These are phyloP conservation scores for Penicillium sp. DNA, from an alignment of 2,329 filamentous ascomycete species.

Conservation along the genomic window DNA sequence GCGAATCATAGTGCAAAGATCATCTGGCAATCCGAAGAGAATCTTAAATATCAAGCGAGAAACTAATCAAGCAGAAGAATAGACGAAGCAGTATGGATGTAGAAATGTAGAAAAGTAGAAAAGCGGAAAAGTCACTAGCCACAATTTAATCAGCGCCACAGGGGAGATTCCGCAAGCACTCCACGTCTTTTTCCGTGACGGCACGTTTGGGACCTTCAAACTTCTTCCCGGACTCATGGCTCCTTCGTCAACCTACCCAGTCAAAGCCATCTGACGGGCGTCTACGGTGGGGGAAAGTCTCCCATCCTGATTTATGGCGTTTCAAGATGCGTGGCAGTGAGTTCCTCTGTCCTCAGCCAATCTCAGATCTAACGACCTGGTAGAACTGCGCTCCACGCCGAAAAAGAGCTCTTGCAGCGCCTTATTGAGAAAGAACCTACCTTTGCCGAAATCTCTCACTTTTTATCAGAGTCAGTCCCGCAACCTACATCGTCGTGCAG, in stretches of 20 bases:
- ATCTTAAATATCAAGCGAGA: not conserved
- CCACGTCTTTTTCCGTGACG: constrained; percentile 8
- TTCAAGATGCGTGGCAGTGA: constrained; percentile 54
- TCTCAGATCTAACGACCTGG: constrained; percentile 14
- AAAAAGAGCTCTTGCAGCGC: constrained; percentile 49
- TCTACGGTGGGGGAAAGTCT: constrained; percentile 51
- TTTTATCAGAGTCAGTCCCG: constrained; percentile 39
- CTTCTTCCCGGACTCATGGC: constrained; percentile 49
- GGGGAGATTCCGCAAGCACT: constrained; percentile 14
- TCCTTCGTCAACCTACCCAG: constrained; percentile 52
- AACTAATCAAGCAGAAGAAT: not conserved
- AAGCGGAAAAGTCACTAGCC: not conserved
- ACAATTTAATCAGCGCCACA: constrained; percentile 7
- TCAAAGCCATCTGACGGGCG: constrained; percentile 59
- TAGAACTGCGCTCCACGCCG: constrained; percentile 44
- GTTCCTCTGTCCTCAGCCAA: constrained; percentile 17
- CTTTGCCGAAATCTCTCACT: constrained; percentile 50
- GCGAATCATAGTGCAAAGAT: not conserved
- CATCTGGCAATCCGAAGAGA: not conserved
- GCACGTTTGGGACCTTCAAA: constrained; percentile 9
- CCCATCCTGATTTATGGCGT: constrained; percentile 41
- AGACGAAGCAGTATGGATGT: not conserved
- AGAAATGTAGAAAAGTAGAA: not conserved
- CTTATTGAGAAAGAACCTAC: constrained; percentile 51
- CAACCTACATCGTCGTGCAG: constrained; percentile 5